A percentile compares a stretch with the other conserved stretches of the same genome.
phyloP scores from a whole-genome alignment of 2,329 filamentous ascomycete species.

The Blastomyces silverae region DNA sequence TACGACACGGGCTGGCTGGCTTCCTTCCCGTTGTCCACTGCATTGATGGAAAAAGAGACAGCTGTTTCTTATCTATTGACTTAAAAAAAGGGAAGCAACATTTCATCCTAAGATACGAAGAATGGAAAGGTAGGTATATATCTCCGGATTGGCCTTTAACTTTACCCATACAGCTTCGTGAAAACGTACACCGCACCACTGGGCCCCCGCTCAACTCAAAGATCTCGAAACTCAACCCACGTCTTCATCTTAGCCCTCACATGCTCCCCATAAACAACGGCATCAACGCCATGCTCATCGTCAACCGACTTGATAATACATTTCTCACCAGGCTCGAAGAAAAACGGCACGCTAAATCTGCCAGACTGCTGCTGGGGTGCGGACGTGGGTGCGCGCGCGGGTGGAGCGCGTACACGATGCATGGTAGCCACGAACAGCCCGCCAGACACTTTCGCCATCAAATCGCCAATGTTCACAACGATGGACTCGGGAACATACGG shows the following conservation, averaged over 20 bases:
- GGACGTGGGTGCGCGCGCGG: constrained; percentile 4
- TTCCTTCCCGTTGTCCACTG: neutral
- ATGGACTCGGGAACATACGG: constrained; percentile 39
- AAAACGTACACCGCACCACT: neutral
- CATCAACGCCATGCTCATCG: constrained; percentile 25
- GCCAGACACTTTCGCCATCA: constrained; percentile 40
- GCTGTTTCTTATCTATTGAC: no score
- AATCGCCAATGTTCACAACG: constrained; percentile 44
- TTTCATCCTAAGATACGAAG: neutral
- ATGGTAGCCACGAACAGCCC: constrained; percentile 42
- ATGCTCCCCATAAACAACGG: constrained; percentile 39
- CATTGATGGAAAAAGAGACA: neutral
- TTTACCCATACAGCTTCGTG: neutral
- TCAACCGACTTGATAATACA: constrained; percentile 38
- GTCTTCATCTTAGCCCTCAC: constrained; percentile 41
- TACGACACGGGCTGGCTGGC: neutral
- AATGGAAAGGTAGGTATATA: neutral
- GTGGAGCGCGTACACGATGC: constrained; percentile 38
- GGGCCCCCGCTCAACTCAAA: constrained; percentile 9
- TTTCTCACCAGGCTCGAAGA: constrained; percentile 43
- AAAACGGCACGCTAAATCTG: constrained; percentile 44
- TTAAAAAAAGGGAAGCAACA: neutral
- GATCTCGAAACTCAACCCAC: constrained; percentile 42
- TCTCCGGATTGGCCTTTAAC: neutral
- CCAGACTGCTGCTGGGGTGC: constrained; percentile 22